phyloP scores from a whole-genome alignment of 2,329 filamentous ascomycete species.

The Talaromyces sp. region DNA sequence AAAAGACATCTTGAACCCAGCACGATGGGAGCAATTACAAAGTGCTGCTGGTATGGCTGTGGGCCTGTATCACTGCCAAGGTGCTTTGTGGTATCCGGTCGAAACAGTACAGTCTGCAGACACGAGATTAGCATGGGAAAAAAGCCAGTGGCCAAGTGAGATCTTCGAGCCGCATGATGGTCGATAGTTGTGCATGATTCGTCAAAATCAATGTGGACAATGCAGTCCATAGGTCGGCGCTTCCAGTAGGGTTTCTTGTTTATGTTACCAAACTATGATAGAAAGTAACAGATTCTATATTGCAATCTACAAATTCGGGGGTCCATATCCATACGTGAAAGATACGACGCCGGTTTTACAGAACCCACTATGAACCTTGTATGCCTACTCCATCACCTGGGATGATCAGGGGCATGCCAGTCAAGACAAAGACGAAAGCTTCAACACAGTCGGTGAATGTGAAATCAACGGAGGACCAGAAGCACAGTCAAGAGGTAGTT shows the following conservation, averaged over 20 bases:
- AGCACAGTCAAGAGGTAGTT: background rate
- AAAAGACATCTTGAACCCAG: background rate
- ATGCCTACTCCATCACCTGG: background rate
- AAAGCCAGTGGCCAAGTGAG: background rate
- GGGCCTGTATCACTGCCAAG: background rate
- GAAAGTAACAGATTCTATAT: background rate
- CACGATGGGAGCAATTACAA: background rate
- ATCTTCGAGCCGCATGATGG: background rate
- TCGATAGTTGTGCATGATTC: background rate
- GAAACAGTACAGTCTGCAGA: background rate
- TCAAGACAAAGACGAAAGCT: background rate
- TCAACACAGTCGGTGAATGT: background rate
- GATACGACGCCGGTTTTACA: background rate
- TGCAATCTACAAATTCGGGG: background rate
- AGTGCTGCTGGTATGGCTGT: background rate
- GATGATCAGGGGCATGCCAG: background rate
- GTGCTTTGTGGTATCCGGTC: background rate
- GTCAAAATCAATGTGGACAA: background rate
- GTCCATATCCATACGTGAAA: background rate
- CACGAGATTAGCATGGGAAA: background rate
- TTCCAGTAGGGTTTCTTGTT: background rate
- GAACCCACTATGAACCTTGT: background rate
- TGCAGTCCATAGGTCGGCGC: background rate
- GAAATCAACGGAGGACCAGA: background rate
- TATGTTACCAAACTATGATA: too few species aligned